These are phyloP conservation scores for Sclerotinia trifoliorum DNA, from an alignment of 2,329 filamentous ascomycete species.

Conservation along the genomic window DNA sequence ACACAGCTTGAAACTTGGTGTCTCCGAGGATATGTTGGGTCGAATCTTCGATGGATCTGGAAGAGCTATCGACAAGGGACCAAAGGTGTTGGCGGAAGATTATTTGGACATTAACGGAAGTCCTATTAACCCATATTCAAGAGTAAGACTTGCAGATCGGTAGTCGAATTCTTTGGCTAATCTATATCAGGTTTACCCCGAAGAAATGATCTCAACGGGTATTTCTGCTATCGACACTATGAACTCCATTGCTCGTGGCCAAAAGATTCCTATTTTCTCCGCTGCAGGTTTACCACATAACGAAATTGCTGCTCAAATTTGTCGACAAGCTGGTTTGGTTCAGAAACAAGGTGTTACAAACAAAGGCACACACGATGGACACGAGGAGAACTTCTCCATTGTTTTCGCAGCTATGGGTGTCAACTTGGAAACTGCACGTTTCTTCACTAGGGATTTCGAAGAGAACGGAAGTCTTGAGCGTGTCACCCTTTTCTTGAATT, in stretches of 20 bases:
- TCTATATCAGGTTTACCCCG: conserved; percentile 76
- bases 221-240: conserved; percentile 99
- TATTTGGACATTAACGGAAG: conserved; percentile 99
- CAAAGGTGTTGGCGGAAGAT: conserved; percentile 95
- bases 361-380: conserved; percentile 93
- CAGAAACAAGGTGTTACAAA: conserved; percentile 72
- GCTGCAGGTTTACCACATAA: conserved; percentile 98
- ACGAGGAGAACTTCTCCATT: conserved; percentile 99
- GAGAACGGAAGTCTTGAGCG: conserved; percentile 99
- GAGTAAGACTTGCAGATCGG: conserved; percentile 58
- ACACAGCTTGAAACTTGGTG: conserved; percentile 95
- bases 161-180: conserved; percentile 5
- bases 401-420: conserved; percentile 99
- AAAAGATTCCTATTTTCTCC: conserved; percentile 99
- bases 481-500: conserved; percentile 95
- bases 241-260: conserved; percentile 96
- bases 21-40: conserved; percentile 98
- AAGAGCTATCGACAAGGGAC: conserved; percentile 97
- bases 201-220: conserved; percentile 99
- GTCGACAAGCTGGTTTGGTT: conserved; percentile 92
- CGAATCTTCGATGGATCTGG: conserved; percentile 98
- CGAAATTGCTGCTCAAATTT: conserved; percentile 98
- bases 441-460: conserved; percentile 98
- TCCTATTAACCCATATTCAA: conserved; percentile 96
- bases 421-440: conserved; percentile 96